Evolutionary conservation across 345 rosid species (phyloP), one percentile per base, ranked within the genome.

Genomic region (Geranium brycei): DNA sequence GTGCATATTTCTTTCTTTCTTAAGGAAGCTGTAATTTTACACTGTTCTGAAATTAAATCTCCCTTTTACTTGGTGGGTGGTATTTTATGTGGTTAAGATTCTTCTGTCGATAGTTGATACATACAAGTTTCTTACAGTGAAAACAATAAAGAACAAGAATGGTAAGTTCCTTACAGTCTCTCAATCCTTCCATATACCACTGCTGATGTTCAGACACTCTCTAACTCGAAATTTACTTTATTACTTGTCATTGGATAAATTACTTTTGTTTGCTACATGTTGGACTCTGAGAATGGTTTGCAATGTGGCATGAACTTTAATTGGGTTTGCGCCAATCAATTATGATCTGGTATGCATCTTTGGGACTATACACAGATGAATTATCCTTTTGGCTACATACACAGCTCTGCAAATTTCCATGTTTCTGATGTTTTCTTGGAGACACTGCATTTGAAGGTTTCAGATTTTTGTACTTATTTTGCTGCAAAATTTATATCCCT

Each of bases 401-500:
- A 47, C 13, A 47, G 15, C 13, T 47, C 3, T 8, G 53, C 53
- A 10, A 13, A 47, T 47, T 47, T 47, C 13, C 15, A 13, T 47
- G 53, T 47, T 47, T 13, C 53, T 47, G 53, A 38, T 38, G 11
- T 38, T 10, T 38, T 38, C 47, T 38, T 38, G 47, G 11, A 38
- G 11, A 23, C 28, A 23, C 28, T 23, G 28, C 28, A 23, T 23
- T 23, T 23, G 28, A 23, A 23, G 28, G 28, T 23, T 23, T 23
- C 28, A 23, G 28, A 23, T 23, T 23, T 23, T 2, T 23, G 28
- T 23, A 23, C 28, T 59, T 96, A 89, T 80, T 73, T 80, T 69
- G 95, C 89, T 15, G 87, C 92, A 17, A 91, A 87, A 75, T 71
- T 81, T 51, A 77, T 91, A 63, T 91, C 98, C 5, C 67, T 73